These are phyloP conservation scores for Hyaloscypha bicolor DNA, from an alignment of 495 filamentous ascomycete genomes.

Conservation along the genomic window DNA sequence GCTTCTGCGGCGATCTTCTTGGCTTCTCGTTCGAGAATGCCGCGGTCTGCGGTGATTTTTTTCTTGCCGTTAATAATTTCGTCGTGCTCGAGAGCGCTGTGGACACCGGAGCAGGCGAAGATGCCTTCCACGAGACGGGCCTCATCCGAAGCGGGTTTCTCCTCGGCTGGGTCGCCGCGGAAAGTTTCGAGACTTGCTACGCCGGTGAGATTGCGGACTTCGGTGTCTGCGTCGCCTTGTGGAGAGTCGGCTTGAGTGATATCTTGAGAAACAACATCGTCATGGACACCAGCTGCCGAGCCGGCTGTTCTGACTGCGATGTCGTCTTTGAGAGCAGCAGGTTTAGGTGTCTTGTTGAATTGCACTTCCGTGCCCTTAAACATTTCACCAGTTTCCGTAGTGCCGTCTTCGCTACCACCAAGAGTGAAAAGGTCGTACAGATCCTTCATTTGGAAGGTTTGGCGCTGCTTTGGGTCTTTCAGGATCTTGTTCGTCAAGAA, in stretches of 20 bases:
- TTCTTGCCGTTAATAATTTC: conserved; percentile 72
- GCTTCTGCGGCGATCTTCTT: conserved; percentile 76
- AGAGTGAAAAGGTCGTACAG: conserved; percentile 90
- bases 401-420: conserved; percentile 63
- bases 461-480: conserved; percentile 85
- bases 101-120: conserved; percentile 81
- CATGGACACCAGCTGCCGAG: conserved; percentile 16
- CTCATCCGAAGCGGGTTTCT: conserved; percentile 30
- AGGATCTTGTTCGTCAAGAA: conserved; percentile 94
- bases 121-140: conserved; percentile 60
- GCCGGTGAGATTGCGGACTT: conserved; percentile 55
- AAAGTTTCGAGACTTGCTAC: conserved; percentile 61
- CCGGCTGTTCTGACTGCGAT: conserved; percentile 20
- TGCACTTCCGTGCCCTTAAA: conserved; percentile 83
- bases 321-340: conserved; percentile 40
- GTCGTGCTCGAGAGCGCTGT: conserved; percentile 86
- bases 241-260: conserved; percentile 30
- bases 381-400: conserved; percentile 80
- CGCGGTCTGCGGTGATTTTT: conserved; percentile 64
- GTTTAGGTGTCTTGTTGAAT: conserved; percentile 43
- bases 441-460: conserved; percentile 82
- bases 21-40: conserved; percentile 80
- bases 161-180: conserved; percentile 27
- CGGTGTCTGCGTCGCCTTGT: conserved; percentile 39
- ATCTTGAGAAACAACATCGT: conserved; percentile 38